Conservation (phyloP, 2,329 filamentous ascomycete species). For the Mariannaea sp. region DNA sequence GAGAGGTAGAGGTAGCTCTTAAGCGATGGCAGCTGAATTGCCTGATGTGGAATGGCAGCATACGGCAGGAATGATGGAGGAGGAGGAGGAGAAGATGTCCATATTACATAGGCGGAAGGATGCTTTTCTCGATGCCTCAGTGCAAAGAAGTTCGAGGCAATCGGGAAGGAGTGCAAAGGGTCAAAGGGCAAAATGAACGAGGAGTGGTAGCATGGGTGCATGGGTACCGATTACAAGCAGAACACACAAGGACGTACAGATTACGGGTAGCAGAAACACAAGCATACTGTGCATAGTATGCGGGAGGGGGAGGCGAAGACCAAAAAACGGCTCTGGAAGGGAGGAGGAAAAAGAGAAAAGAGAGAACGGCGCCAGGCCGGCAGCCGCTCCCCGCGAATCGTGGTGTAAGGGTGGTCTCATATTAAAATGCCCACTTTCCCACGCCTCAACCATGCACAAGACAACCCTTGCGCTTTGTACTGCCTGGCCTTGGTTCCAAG, state of each 20-base stretch:
- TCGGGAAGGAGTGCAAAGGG: not conserved
- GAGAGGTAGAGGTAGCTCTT: not conserved
- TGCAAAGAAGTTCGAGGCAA: not conserved
- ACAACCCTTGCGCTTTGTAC: no score
- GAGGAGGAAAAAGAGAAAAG: slow-evolving; percentile 15
- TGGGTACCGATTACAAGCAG: no score
- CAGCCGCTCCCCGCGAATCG: slow-evolving; percentile 8
- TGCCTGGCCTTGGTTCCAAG: no score
- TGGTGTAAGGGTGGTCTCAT: slow-evolving; percentile 1
- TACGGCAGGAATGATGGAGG: not conserved
- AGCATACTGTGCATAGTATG: not conserved
- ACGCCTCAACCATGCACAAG: not conserved
- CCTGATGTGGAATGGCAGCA: not conserved
- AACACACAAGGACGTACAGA: no score
- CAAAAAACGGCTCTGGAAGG: slow-evolving; percentile 3
- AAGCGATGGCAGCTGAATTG: not conserved
- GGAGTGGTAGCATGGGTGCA: no score
- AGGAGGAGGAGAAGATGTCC: not conserved
- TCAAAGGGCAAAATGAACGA: not conserved
- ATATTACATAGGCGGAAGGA: not conserved
- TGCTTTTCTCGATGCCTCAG: no score
- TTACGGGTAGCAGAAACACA: not conserved
- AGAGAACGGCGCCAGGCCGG: slow-evolving; percentile 13
- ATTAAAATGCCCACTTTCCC: slow-evolving; percentile 8
- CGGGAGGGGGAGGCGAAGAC: not conserved